Evolutionary conservation across 768 basidiomycete species (phyloP).

Genomic region (Pisolithus microcarpus): DNA sequence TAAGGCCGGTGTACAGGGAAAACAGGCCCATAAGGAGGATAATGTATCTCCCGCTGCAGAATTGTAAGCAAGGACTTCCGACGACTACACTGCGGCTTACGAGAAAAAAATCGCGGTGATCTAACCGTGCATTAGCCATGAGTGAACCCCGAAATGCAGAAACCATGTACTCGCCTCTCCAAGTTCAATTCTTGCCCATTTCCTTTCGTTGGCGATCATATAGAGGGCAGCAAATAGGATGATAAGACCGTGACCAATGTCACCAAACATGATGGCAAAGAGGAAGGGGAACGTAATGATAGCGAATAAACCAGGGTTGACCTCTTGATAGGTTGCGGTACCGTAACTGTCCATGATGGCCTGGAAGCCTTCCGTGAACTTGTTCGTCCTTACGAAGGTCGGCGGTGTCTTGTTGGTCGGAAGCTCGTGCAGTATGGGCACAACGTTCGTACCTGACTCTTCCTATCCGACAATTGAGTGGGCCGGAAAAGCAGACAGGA

Average conservation of each 20-base stretch:
- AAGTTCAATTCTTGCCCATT: conserved; percentile 62
- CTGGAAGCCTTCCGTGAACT: conserved; percentile 96
- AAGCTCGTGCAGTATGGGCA: conserved; percentile 88
- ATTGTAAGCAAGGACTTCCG: conserved; percentile 8
- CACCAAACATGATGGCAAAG: conserved; percentile 99
- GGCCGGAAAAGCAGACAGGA: not conserved
- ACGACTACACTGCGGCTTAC: conserved; percentile 41
- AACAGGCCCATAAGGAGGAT: conserved; percentile 98
- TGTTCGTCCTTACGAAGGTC: conserved; percentile 90
- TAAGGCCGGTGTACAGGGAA: conserved; percentile 91
- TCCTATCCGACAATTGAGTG: conserved; percentile 37
- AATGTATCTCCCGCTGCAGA: conserved; percentile 87
- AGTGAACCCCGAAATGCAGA: conserved; percentile 3
- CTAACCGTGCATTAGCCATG: conserved; percentile 30
- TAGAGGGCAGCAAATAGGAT: conserved; percentile 67
- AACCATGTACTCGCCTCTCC: conserved; percentile 51
- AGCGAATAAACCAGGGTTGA: conserved; percentile 93
- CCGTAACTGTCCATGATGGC: conserved; percentile 98
- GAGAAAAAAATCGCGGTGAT: conserved; percentile 88
- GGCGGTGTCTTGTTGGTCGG: conserved; percentile 88
- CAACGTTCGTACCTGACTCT: conserved; percentile 86
- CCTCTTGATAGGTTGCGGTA: conserved; percentile 89
- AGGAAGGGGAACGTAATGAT: conserved; percentile 94
- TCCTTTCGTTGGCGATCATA: conserved; percentile 86
- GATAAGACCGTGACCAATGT: conserved; percentile 92